Percentiles rank a stretch among this genome's conserved stretches.
These are phyloP conservation scores for Coccomyxa sp. DNA, from an alignment of 139 green algal genomes.

Conservation along the genomic window DNA sequence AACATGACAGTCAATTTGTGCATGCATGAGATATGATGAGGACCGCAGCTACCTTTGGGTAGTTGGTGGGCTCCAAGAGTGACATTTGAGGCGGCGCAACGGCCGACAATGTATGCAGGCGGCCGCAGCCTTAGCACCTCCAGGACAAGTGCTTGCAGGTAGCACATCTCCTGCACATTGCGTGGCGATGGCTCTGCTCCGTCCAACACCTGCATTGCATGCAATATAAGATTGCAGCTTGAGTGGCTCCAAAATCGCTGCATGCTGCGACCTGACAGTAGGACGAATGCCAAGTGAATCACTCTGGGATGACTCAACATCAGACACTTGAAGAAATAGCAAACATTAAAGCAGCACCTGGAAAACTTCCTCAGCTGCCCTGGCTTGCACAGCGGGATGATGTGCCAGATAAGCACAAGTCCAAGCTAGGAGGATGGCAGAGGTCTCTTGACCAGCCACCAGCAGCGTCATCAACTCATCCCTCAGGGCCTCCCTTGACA, in stretches of 20 bases:
- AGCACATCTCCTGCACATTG: slow-evolving; percentile 12
- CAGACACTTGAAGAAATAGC: too few species aligned
- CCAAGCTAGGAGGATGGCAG: slow-evolving; percentile 82
- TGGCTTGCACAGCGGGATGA: slow-evolving; percentile 42
- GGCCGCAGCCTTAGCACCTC: slow-evolving; percentile 80
- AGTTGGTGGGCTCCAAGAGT: slow-evolving; percentile 26
- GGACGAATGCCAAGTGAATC: too few species aligned
- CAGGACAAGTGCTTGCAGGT: slow-evolving; percentile 64
- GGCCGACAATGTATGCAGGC: slow-evolving; percentile 85
- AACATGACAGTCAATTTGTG: too few species aligned
- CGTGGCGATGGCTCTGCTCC: too few species aligned
- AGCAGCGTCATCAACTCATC: slow-evolving; percentile 87
- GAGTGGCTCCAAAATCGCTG: too few species aligned
- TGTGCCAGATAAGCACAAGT: slow-evolving; percentile 58
- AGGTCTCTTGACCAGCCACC: slow-evolving; percentile 84
- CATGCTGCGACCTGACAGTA: too few species aligned
- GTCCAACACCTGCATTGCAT: too few species aligned
- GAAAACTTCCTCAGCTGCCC: too few species aligned
- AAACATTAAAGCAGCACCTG: too few species aligned
- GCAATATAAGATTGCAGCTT: too few species aligned
- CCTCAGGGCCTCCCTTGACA: slow-evolving; percentile 58
- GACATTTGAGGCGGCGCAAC: slow-evolving; percentile 50
- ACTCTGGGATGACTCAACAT: too few species aligned
- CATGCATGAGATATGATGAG: too few species aligned
- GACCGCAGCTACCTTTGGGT: slow-evolving; percentile 3